Evolutionary conservation across 1,284 basidiomycete genomes (phyloP), one percentile per base, ranked within the genome.

Genomic region (Moesziomyces sp.): DNA sequence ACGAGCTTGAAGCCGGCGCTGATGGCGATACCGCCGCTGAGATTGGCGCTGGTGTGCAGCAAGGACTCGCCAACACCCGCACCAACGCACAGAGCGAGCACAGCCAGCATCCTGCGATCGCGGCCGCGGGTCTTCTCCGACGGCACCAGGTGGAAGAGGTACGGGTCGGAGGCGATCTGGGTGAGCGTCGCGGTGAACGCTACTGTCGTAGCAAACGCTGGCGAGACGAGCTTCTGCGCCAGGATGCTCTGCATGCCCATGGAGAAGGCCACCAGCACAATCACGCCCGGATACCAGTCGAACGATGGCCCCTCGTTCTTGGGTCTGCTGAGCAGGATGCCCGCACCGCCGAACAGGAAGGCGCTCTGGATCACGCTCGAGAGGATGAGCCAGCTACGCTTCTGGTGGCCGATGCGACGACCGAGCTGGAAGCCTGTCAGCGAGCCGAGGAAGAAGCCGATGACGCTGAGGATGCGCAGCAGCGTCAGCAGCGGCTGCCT

Each of bases 101-200:
- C 45, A 19, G 72, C 78, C 13, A 80, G 38, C 63, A 80, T 46
- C 30, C 78, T 54, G 16, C 73, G 50, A 50, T 80, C 77, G 34
- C 78, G 55, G 2, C 75, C 78, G 10, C 54, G 43, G 42, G 68
- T 75, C 48, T 72, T 67, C 8, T 61, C 68, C 24, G 65, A 73
- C 7, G 75, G 74, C 8, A 58, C 30, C 10, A 78, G 53, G 21
- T 60, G 49, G 53, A 80, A 80, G 35, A 80, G 68, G 48, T 77
- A 76, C n/a, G 78, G 78, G 60, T 80, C 78, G 21, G 72, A 71
- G 26, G 78, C 76, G 30, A 80, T 61, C 62, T 80, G 78, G 45
- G 78, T 64, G 11, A 80, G 50, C 30, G 78, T 80, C n/a, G 78
- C 78, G 6, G 78, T 80, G 50, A 80, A 80, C 4, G 78, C 78